phyloP scores from a whole-genome alignment of 331 rosid species.

The Phaseolus coccineus region DNA sequence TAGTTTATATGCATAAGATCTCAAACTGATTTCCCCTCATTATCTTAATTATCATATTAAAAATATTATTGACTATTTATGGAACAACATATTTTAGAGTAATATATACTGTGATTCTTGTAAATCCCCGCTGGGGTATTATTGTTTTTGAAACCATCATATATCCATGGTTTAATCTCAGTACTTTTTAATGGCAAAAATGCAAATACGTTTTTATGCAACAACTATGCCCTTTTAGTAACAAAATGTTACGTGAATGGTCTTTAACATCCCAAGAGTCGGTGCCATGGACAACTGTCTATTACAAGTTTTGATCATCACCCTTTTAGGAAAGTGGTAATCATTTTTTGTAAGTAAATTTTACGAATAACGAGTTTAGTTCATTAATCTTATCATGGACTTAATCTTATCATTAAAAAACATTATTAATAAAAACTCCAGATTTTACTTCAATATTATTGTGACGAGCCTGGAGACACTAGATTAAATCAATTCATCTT shows the following conservation, averaged over 20 bases:
- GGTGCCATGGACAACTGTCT: too few relatives aligned
- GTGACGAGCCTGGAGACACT: neutral
- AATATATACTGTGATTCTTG: neutral
- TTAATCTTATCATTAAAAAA: too few relatives aligned
- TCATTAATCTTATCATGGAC: too few relatives aligned
- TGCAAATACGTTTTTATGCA: neutral
- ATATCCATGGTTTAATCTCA: neutral
- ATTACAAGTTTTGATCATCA: neutral
- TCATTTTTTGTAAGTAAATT: too few relatives aligned
- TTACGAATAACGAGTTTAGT: too few relatives aligned
- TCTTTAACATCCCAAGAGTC: neutral
- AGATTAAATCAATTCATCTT: neutral
- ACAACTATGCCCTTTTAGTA: neutral
- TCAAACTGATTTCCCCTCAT: neutral
- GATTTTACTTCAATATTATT: neutral
- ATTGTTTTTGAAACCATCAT: neutral
- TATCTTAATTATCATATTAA: conserved; percentile 6
- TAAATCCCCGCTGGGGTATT: neutral
- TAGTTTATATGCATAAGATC: conserved; percentile 41
- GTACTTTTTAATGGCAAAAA: neutral
- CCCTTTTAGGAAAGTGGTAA: too few relatives aligned
- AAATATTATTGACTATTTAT: neutral
- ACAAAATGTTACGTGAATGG: neutral
- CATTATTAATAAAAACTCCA: neutral
- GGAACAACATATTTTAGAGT: neutral